These are phyloP conservation scores for Vanrija humicola DNA, from an alignment of 1,284 basidiomycete genomes.

Conservation along the genomic window DNA sequence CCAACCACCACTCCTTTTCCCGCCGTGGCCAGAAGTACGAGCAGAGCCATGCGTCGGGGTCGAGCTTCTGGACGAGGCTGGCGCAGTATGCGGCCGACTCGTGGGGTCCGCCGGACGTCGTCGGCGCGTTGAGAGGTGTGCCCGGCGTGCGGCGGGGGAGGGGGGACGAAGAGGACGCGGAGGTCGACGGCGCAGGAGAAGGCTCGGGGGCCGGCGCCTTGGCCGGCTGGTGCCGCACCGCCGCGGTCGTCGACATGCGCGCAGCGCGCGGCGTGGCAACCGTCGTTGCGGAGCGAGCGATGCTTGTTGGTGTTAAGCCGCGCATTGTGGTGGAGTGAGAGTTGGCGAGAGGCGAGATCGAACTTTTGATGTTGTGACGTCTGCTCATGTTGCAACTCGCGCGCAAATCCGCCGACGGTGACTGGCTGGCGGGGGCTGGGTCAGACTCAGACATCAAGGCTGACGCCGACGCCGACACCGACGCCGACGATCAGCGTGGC, in stretches of 20 bases:
- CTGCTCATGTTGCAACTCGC: not conserved
- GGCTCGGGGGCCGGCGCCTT: too few relatives aligned
- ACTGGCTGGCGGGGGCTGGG: too few relatives aligned
- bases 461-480: not conserved
- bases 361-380: not conserved
- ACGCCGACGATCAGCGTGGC: not conserved
- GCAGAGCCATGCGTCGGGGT: conserved; percentile 66
- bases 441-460: too few relatives aligned
- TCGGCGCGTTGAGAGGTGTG: conserved; percentile 16
- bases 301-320: not conserved
- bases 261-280: not conserved
- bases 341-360: not conserved
- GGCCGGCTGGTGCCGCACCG: not conserved
- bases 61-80: conserved; percentile 43
- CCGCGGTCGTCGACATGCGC: not conserved
- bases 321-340: not conserved
- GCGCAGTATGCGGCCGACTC: conserved; percentile 45
- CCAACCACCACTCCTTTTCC: conserved; percentile 67
- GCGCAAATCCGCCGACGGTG: too few relatives aligned
- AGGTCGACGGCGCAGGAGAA: not conserved
- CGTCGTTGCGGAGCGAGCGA: not conserved
- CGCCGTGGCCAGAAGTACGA: conserved; percentile 70
- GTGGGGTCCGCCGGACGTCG: conserved; percentile 32
- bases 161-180: not conserved
- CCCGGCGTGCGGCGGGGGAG: conserved; percentile 8